phyloP scores from a whole-genome alignment of 345 rosid genomes.

The Dovyalis caffra region DNA sequence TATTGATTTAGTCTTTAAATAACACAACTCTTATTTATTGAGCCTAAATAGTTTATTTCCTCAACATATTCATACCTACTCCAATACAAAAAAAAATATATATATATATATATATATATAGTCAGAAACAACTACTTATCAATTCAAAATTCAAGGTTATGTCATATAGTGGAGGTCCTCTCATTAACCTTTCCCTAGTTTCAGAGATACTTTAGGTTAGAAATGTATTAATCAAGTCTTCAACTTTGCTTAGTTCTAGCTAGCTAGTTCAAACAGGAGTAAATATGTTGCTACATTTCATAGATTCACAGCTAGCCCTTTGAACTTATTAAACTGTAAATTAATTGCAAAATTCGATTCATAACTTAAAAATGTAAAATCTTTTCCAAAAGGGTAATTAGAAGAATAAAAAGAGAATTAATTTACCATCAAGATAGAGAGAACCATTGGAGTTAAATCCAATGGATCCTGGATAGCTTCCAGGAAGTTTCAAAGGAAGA shows the following conservation, averaged over 20 bases:
- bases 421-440: slow-evolving; percentile 78
- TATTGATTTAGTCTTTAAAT: background rate
- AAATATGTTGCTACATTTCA: background rate
- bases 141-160: slow-evolving; percentile 1
- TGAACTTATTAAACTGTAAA: background rate
- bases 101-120: too few relatives aligned
- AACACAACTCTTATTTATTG: slow-evolving; percentile 12
- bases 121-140: background rate
- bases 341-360: background rate
- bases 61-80: slow-evolving; percentile 26
- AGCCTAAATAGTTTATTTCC: slow-evolving; percentile 4
- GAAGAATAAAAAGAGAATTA: background rate
- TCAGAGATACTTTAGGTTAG: slow-evolving; percentile 6
- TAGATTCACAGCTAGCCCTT: background rate
- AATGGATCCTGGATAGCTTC: slow-evolving; percentile 76
- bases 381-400: background rate
- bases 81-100: slow-evolving; percentile 8
- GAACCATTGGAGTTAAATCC: slow-evolving; percentile 90
- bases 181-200: slow-evolving; percentile 15
- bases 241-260: background rate
- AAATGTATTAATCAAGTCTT: slow-evolving; percentile 25
- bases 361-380: background rate
- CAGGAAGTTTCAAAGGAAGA: slow-evolving; percentile 60
- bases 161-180: slow-evolving; percentile 20
- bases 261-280: slow-evolving; percentile 6